Conservation (phyloP, 257 asterid genomes). For the Solanum pimpinellifolium region DNA sequence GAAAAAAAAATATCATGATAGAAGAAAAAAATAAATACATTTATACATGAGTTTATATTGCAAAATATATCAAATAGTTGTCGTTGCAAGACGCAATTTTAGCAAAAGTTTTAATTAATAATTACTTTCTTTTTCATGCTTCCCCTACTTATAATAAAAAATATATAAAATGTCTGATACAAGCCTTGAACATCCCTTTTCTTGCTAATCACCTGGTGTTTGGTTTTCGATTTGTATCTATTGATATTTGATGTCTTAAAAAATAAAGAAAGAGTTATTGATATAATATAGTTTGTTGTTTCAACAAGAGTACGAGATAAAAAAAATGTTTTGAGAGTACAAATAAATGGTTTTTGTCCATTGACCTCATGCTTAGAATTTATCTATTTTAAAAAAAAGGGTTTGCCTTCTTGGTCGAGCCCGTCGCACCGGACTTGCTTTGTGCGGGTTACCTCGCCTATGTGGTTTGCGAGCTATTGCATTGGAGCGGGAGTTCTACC, state of each 20-base stretch:
- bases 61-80: neutral
- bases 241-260: neutral
- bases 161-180: neutral
- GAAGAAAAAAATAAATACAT: neutral
- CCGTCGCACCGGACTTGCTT: too few species aligned
- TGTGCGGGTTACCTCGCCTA: too few species aligned
- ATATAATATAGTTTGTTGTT: neutral
- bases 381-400: too few species aligned
- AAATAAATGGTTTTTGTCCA: neutral
- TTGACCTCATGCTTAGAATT: neutral
- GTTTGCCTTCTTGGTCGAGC: too few species aligned
- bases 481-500: too few species aligned
- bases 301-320: neutral
- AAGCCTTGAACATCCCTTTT: neutral
- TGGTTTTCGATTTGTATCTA: neutral
- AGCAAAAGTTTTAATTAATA: neutral
- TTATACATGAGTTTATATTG: neutral
- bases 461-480: too few species aligned
- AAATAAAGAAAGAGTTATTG: neutral
- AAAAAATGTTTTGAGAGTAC: neutral
- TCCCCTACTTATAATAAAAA: neutral
- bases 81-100: neutral
- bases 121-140: neutral
- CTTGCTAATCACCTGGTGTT: neutral
- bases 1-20: neutral